phyloP scores from a whole-genome alignment of 139 green algal species.

The Chlamydomonas sp. region DNA sequence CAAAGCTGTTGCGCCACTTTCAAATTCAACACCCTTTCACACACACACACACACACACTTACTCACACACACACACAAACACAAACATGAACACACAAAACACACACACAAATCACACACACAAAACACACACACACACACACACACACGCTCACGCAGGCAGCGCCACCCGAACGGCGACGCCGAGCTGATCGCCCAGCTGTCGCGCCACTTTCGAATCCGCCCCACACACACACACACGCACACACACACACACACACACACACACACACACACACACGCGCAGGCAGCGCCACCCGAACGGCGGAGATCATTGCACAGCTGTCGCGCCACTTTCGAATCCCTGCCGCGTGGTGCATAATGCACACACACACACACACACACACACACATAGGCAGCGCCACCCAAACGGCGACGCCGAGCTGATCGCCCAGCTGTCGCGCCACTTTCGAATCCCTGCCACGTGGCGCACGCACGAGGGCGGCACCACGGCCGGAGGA shows the following conservation, averaged over 20 bases:
- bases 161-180: too few relatives aligned
- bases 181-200: too few relatives aligned
- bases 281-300: neutral
- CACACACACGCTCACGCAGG: too few relatives aligned
- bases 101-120: too few relatives aligned
- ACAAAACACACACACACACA: too few relatives aligned
- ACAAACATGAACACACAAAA: too few relatives aligned
- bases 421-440: constrained; percentile 52
- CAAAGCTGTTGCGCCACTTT: too few relatives aligned
- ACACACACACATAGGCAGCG: constrained; percentile 56
- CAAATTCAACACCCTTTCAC: too few relatives aligned
- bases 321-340: constrained; percentile 50
- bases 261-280: neutral
- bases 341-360: constrained; percentile 16
- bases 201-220: constrained; percentile 52
- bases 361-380: neutral
- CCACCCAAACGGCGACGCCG: constrained; percentile 49
- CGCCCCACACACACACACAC: neutral
- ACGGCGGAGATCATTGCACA: constrained; percentile 50
- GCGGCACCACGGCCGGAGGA: neutral
- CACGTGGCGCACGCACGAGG: neutral
- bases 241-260: neutral
- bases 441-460: constrained; percentile 47
- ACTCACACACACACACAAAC: too few relatives aligned
- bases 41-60: too few relatives aligned